Evolutionary conservation across 1,284 basidiomycete genomes (phyloP), one percentile per base, ranked within the genome.

Genomic region (Tremellales sp.): DNA sequence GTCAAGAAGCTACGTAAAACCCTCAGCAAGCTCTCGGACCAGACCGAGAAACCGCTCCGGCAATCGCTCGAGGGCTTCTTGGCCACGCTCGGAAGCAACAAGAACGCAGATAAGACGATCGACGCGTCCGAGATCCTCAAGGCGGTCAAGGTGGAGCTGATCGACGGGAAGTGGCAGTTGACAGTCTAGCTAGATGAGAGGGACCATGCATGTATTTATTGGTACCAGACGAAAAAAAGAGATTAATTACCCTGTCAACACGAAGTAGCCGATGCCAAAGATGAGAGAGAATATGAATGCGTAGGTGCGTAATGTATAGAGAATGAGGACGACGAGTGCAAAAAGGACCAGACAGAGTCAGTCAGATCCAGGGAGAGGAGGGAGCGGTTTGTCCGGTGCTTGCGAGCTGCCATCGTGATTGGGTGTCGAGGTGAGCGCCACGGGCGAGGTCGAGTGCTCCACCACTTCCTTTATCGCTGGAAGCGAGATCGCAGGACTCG

Each of bases 1-100:
- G 35, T 65, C 35, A 71, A 70, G 43, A 50, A 63, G 14, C 35
- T 70, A 24, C 60, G 60, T 37, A 71, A 71, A 44, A 61, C 63
- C 42, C 45, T 68, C 26, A 37, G 48, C 34, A 67, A 66, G 48
- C 40, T 70, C 18, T n/a, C n/a, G n/a, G n/a, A n/a, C n/a, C n/a
- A n/a, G n/a, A 59, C 54, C 37, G 49, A 50, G 24, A 39, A 45
- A 24, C 13, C 27, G 26, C 28, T 4, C 9, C 45, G 40, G 22
- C 36, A 54, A 19, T 43, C 58, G 40, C 40, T 64, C 9, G 44
- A 46, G 7, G 48, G 59, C 18, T 39, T 21, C 27, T 54, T 51
- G 53, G 44, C 51, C 54, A 29, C 53, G 12, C 45, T 63, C 19
- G 56, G 55, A 2, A n/a, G n/a, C n/a, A n/a, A n/a, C n/a, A 54